Base-by-base conservation (phyloP, 306 rosid genomes). In the Corylus heterophylla region DNA sequence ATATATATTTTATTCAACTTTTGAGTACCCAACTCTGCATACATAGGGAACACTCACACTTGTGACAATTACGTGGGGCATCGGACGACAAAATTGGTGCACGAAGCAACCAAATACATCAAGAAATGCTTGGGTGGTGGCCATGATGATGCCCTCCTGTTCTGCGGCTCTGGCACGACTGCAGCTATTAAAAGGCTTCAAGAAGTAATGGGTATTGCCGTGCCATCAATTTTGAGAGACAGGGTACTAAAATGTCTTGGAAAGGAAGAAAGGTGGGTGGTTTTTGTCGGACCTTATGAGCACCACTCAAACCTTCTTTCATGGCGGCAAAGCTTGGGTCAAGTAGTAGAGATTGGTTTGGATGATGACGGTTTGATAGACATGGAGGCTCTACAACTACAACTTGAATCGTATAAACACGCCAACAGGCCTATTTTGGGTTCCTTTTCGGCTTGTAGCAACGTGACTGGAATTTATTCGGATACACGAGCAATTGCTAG, bases 241-340 rank as follows among this genome's bases (percentile, higher is more conserved):
- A 87, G 80, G 20, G 11, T 90, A 0, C 51, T 89, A 45, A 68
- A 67, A 7, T 81, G 48, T 74, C 82, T 85, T 4, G 27, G 2
- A 13, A 54, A 16, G 8, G 83, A 92, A 55, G 97, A 92, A 75
- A 89, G 88, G 66, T 94, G 98, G 97, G 87, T 94, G 27, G 93
- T 92, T 55, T 92, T 94, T 54, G 93, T 92, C 11, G 98, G 98
- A 18, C 98, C 96, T 0, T 79, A 84, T 59, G 98, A 94, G 73
- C 98, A 94, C 81, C 97, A 94, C 73, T 94, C 98, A 0, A 94
- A 94, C 82, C 82, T 92, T 7, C 97, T 94, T 20, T 90, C 97
- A 7, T 94, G 98, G 98, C 64, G 97, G 69, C 97, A 89, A 49
- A 92, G 94, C 81, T 78, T 90, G 74, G 97, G 94, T 45, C 85